A percentile compares a stretch with the other conserved stretches of the same genome.
Evolutionary conservation across 208 protist species (phyloP).

Genomic region (Herpetomonas samuelpessoai): DNA sequence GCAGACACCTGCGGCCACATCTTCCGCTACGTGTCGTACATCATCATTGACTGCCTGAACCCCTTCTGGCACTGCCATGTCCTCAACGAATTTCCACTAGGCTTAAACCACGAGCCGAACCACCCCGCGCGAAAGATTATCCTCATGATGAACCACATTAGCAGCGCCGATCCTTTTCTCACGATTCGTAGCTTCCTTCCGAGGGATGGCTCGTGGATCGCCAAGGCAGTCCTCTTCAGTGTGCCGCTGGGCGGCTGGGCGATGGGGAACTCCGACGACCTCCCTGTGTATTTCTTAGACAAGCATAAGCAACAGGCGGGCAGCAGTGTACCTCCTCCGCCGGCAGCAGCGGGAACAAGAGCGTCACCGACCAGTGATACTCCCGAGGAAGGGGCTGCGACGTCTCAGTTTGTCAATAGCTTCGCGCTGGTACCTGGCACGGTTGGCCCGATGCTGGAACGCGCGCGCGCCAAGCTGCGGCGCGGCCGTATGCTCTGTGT

Average conservation of each 20-base stretch:
- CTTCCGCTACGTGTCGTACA: constrained; percentile 22
- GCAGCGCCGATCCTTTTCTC: constrained; percentile 35
- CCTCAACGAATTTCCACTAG: constrained; percentile 20
- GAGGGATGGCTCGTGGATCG: constrained; percentile 37
- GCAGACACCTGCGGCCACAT: constrained; percentile 35
- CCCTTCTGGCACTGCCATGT: constrained; percentile 36
- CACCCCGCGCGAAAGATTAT: constrained; percentile 17
- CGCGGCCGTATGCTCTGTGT: constrained; percentile 32
- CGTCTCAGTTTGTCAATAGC: constrained; percentile 2
- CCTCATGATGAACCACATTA: constrained; percentile 48
- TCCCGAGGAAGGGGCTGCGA: neutral
- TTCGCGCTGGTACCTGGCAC: constrained; percentile 35
- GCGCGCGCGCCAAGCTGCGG: constrained; percentile 25
- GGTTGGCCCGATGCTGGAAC: constrained; percentile 37
- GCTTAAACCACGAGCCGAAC: constrained; percentile 2
- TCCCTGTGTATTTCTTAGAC: constrained; percentile 37
- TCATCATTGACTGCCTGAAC: constrained; percentile 28
- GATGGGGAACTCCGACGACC: constrained; percentile 35
- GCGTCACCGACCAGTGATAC: too few relatives aligned
- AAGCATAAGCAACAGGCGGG: constrained; percentile 8
- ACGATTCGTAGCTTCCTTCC: constrained; percentile 28
- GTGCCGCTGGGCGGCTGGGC: constrained; percentile 48
- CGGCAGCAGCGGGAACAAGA: too few relatives aligned
- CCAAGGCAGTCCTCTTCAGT: constrained; percentile 37
- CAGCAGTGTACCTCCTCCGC: too few relatives aligned